Evolutionary conservation across 1,139 yeast genomes (phyloP).

Genomic region (Blastobotrys ciferrii): DNA sequence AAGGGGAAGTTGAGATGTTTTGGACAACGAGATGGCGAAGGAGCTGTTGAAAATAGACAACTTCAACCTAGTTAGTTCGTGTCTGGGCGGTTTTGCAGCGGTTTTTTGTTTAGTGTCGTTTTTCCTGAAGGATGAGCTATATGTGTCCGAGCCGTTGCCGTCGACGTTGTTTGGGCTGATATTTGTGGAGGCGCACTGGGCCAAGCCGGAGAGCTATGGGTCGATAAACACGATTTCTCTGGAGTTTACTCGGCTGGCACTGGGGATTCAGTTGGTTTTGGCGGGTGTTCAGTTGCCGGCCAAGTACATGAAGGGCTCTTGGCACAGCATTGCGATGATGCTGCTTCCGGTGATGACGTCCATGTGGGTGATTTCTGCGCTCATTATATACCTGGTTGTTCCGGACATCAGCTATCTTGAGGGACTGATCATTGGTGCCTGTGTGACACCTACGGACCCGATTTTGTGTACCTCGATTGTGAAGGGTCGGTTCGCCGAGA

Average conservation of each 20-base stretch:
- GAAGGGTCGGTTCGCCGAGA: slow-evolving; percentile 43
- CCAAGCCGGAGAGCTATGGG: slow-evolving; percentile 28
- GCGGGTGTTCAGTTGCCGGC: slow-evolving; percentile 45
- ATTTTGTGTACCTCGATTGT: slow-evolving; percentile 45
- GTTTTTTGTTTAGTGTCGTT: slow-evolving; percentile 32
- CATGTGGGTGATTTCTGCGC: slow-evolving; percentile 44
- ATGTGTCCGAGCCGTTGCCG: slow-evolving; percentile 34
- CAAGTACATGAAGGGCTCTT: slow-evolving; percentile 37
- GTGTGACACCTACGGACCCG: slow-evolving; percentile 48
- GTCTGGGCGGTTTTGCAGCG: slow-evolving; percentile 34
- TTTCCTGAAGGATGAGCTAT: slow-evolving; percentile 30
- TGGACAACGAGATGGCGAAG: background rate
- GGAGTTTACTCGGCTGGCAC: slow-evolving; percentile 41
- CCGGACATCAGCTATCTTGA: slow-evolving; percentile 38
- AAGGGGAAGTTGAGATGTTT: background rate
- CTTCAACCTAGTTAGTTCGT: slow-evolving; percentile 33
- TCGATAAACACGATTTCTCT: slow-evolving; percentile 29
- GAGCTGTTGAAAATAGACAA: slow-evolving; percentile 15
- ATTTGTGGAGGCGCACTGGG: slow-evolving; percentile 29
- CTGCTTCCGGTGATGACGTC: slow-evolving; percentile 43
- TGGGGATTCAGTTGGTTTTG: slow-evolving; percentile 44
- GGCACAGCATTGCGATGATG: slow-evolving; percentile 37
- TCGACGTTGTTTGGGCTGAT: slow-evolving; percentile 34
- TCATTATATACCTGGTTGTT: slow-evolving; percentile 38
- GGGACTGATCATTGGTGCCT: slow-evolving; percentile 41